Evolutionary conservation across 208 protist species (phyloP), one percentile per base, ranked within the genome.

Genomic region (Blechomonas ayalai): DNA sequence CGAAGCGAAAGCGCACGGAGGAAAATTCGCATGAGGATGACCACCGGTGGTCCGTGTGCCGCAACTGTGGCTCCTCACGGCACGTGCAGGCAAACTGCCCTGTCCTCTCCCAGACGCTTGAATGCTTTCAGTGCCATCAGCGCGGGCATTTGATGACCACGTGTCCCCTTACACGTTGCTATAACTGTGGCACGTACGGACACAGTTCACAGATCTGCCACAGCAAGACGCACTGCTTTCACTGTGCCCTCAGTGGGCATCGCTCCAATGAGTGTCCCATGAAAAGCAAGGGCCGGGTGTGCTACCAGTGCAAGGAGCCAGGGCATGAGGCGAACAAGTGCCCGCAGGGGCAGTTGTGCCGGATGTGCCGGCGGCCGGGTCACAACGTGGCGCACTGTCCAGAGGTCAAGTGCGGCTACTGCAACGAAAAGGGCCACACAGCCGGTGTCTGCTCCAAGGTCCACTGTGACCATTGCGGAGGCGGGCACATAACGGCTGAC

Each of bases 221-320:
- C 59, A 93, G 80, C 65, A 73, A 72, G 42, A 64, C 67, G 12
- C 73, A 88, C 60, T 93, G 84, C 72, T 93, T 86, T 61, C 80
- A 93, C 61, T 93, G 84, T 61, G 73, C 80, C 23, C 41, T 78
- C 50, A 50, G 65, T 0, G 84, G 84, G 7, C 84, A 93, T 64
- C 55, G 62, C 46, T 89, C 84, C 1, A 70, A 62, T 9, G 78
- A 88, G 42, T 93, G 84, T 43, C 84, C 80, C 18, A 63, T 86
- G 43, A 75, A 69, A 33, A 57, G 25, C 24, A 79, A 78, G 34
- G 84, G 84, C 0, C 69, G 77, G 4, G 66, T 93, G 24, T 93
- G 84, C 59, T 93, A 93, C 47, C 73, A 86, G 55, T 93, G 84
- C 58, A 87, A 90, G 25, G 74, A 88, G 52, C 84, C 84, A 1